Evolutionary conservation across 2,329 filamentous ascomycete species (phyloP).

Genomic region (Decorospora gaudefroyi): DNA sequence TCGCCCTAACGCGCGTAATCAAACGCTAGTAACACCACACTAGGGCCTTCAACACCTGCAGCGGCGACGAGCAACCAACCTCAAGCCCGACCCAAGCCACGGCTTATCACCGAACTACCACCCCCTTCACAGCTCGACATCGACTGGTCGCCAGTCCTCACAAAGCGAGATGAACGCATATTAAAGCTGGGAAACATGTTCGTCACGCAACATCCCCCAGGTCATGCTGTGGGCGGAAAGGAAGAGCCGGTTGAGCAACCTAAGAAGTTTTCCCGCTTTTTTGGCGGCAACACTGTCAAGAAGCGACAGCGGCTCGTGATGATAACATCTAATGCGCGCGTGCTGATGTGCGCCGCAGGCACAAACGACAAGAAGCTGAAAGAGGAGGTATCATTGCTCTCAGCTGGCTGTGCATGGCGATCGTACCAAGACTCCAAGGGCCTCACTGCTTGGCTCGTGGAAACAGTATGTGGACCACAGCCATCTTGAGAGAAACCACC

Average conservation of each 20-base stretch:
- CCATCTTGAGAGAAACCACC: no score
- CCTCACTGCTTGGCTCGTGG: conserved; percentile 83
- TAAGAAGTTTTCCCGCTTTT: conserved; percentile 91
- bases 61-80: conserved; percentile 22
- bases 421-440: conserved; percentile 85
- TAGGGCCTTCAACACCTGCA: conserved; percentile 38
- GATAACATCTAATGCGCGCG: conserved; percentile 87
- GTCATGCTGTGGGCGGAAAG: conserved; percentile 73
- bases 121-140: conserved; percentile 52
- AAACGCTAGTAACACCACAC: conserved; percentile 24
- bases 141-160: conserved; percentile 96
- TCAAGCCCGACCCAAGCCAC: conserved; percentile 59
- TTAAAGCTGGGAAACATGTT: conserved; percentile 89
- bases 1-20: conserved; percentile 10
- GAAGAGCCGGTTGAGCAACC: conserved; percentile 66
- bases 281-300: conserved; percentile 87
- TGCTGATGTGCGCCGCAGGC: conserved; percentile 86
- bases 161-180: conserved; percentile 88
- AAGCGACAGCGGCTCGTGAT: conserved; percentile 92
- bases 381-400: conserved; percentile 82
- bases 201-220: conserved; percentile 77
- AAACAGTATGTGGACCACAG: conserved; percentile 72
- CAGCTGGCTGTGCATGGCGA: conserved; percentile 75
- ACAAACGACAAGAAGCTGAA: conserved; percentile 97
- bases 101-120: conserved; percentile 91